Evolutionary conservation across 768 basidiomycete species (phyloP), one percentile per base, ranked within the genome.

Genomic region (Hemileccinum rubropunctum): DNA sequence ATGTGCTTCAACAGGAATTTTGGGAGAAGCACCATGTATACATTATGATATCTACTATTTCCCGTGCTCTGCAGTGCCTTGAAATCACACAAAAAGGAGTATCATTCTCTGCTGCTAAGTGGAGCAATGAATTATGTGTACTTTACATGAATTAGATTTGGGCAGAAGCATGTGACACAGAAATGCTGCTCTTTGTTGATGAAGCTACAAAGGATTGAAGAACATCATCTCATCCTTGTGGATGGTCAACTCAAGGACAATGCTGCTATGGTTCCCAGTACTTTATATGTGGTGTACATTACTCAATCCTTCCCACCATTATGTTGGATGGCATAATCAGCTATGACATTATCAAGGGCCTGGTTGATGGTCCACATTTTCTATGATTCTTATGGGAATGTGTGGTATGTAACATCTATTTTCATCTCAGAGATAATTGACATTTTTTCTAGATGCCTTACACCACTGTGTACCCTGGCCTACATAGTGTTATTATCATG

Each of bases 121-220:
- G 12, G 14, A 59, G 56, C 38, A 51, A 63, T 4, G 2, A 23
- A 6, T 2, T n/a, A n/a, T n/a, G n/a, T n/a, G n/a, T n/a, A n/a
- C n/a, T n/a, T n/a, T n/a, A n/a, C n/a, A n/a, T n/a, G 47, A 60
- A 60, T 10, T 3, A 5, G 14, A 58, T 60, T 38, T 52, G 26
- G 0, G 39, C 37, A 0, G 45, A 54, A 40, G 61, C 4, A 59
- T 50, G n/a, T n/a, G n/a, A 60, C 47, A 23, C n/a, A 14, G 30
- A 54, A 13, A 63, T 61, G 62, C 51, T 66, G 2, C 27, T 66
- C 23, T 66, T 63, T 35, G 20, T 51, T n/a, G 56, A 66, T 41
- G 52, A 66, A 30, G 53, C 56, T 23, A 43, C 57, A 0, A 60
- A 57, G 21, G 47, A 66, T 41, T 23, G 54, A 8, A 14, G 36